Base-by-base conservation (phyloP, 768 basidiomycete genomes). In the Sarcomyxa edulis region DNA sequence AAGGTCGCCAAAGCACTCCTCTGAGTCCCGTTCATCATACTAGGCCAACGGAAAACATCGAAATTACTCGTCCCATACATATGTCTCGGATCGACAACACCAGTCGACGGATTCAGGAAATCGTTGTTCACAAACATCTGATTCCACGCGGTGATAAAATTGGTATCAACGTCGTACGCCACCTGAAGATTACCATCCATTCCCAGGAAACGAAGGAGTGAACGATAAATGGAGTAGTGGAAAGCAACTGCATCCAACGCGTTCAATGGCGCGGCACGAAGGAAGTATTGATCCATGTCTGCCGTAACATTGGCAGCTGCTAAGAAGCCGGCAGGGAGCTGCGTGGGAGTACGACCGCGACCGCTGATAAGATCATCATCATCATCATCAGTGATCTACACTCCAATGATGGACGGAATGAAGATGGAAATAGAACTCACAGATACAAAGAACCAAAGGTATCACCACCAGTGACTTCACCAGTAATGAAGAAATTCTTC, bases 111-210 rank as follows among this genome's bases (percentile, higher is more conserved):
- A 55, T 95, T 94, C 35, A 95, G 44, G 50, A 95, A 82, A 52
- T 96, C 93, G 52, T 95, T 81, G 58, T 78, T 72, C 50, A 88
- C 79, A 51, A 91, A 84, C 78, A 95, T 91, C 58, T 90, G 65
- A 55, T 93, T 91, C 92, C 92, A 96, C 0, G 89, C 83, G 0
- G 80, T 83, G 61, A 93, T 66, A 51, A 95, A 92, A 61, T 95
- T 89, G 56, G 68, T 60, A 49, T 80, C 71, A 21, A 90, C 62
- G 53, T 96, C 93, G 59, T 84, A 94, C 7, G 89, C 92, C 37
- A 91, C 93, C 45, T 84, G 74, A 23, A 96, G 69, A 56, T 96
- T 95, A 51, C 93, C 93, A 54, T 96, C 93, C 91, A 95, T 94
- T 37, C 92, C 93, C 32, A 95, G 72, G 67, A 93, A 90, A 35